These are phyloP conservation scores for Pyrenochaeta sp. DNA, from an alignment of 2,329 filamentous ascomycete species.

Conservation along the genomic window DNA sequence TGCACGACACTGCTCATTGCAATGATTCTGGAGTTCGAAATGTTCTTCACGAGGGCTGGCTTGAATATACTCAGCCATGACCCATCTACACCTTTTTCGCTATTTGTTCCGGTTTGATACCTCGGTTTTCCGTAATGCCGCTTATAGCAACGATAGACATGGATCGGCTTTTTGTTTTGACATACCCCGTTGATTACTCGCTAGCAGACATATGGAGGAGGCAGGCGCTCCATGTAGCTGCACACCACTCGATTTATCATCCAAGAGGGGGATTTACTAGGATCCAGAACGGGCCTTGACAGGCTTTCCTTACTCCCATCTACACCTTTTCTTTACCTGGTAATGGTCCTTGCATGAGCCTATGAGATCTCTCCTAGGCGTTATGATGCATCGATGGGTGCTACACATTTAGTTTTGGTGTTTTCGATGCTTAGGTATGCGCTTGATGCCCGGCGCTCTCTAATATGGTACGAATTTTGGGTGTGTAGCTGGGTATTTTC, in stretches of 20 bases:
- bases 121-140: constrained; percentile 22
- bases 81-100: constrained; percentile 7
- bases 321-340: constrained; percentile 7
- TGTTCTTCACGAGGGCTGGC: no score
- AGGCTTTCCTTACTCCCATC: constrained; percentile 20
- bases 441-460: constrained; percentile 3
- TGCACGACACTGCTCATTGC: constrained; percentile 6
- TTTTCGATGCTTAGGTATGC: constrained; percentile 6
- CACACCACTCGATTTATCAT: constrained; percentile 36
- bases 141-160: constrained; percentile 34
- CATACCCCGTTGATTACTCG: constrained; percentile 25
- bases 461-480: constrained; percentile 2
- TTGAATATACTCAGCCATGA: no score
- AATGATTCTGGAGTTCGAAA: constrained; percentile 18
- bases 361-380: constrained; percentile 38
- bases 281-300: constrained; percentile 22
- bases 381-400: constrained; percentile 14
- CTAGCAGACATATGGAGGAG: constrained; percentile 43
- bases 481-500: constrained; percentile 2
- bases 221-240: constrained; percentile 48
- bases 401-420: constrained; percentile 11
- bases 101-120: constrained; percentile 25
- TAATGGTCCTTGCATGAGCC: constrained; percentile 28
- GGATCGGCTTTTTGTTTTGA: constrained; percentile 25
- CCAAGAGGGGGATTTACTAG: constrained; percentile 8